A percentile compares a stretch with the other conserved stretches of the same genome.
Conservation (phyloP, 2,329 filamentous ascomycete species). For the Sporothrix mexicana region DNA sequence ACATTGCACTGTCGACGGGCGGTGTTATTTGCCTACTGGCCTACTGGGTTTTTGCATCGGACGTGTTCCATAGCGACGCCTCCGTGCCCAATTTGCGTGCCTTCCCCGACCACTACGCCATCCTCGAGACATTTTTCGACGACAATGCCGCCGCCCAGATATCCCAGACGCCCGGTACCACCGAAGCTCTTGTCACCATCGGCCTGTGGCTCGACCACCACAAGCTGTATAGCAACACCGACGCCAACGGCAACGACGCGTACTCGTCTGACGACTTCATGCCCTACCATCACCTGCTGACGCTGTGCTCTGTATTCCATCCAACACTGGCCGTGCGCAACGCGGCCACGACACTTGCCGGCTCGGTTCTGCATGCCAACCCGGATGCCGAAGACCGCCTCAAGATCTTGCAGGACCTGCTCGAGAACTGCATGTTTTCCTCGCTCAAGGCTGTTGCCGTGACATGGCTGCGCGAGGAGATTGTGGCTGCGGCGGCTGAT, state of each 20-base stretch:
- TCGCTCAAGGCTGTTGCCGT: slow-evolving; percentile 67
- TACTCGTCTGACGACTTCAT: slow-evolving; percentile 53
- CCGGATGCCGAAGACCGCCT: slow-evolving; percentile 64
- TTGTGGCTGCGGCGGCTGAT: slow-evolving; percentile 50
- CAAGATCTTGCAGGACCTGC: slow-evolving; percentile 66
- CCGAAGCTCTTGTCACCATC: slow-evolving; percentile 65
- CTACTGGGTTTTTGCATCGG: slow-evolving; percentile 67
- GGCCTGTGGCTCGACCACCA: slow-evolving; percentile 64
- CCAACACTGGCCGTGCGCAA: slow-evolving; percentile 60
- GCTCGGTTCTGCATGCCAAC: slow-evolving; percentile 61
- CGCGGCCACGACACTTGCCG: slow-evolving; percentile 60
- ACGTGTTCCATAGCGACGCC: slow-evolving; percentile 64
- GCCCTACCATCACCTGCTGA: slow-evolving; percentile 65
- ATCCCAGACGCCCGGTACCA: slow-evolving; percentile 57
- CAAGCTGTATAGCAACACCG: slow-evolving; percentile 36
- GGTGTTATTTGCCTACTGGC: slow-evolving; percentile 65
- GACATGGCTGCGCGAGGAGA: slow-evolving; percentile 68
- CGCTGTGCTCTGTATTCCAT: slow-evolving; percentile 64
- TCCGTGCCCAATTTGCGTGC: slow-evolving; percentile 60
- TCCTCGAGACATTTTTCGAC: slow-evolving; percentile 61
- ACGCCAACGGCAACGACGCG: slow-evolving; percentile 39
- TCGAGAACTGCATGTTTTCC: slow-evolving; percentile 69
- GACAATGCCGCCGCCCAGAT: slow-evolving; percentile 58
- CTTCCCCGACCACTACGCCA: slow-evolving; percentile 64
- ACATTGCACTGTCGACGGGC: slow-evolving; percentile 63